These are phyloP conservation scores for Erodium moschatum DNA, from an alignment of 441 rosid species.

Conservation along the genomic window DNA sequence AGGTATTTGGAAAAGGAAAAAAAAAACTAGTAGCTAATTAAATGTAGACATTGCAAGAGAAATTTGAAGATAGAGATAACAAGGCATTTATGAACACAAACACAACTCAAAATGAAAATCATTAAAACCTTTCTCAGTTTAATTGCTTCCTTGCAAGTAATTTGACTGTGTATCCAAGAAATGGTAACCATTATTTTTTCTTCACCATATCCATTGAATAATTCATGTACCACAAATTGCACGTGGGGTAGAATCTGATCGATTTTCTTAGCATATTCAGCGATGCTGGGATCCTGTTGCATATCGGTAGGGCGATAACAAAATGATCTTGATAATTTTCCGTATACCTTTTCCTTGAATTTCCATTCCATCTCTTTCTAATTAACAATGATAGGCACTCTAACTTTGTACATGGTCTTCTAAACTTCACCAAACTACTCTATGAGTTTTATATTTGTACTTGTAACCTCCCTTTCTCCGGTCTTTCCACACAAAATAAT, in stretches of 20 bases:
- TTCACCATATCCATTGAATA: background rate
- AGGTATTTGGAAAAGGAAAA: background rate
- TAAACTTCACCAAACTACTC: too few relatives aligned
- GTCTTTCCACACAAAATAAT: background rate
- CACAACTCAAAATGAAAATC: background rate
- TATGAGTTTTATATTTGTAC: background rate
- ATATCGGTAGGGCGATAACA: background rate
- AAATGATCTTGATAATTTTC: background rate
- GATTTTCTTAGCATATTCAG: background rate
- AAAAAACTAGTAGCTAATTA: background rate
- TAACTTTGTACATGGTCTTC: too few relatives aligned
- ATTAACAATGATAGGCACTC: background rate
- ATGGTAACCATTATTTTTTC: background rate
- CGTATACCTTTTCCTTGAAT: background rate
- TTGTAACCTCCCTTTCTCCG: background rate
- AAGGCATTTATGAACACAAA: background rate
- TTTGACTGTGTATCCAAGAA: background rate
- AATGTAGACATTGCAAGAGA: background rate
- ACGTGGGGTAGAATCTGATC: background rate
- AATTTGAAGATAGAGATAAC: background rate
- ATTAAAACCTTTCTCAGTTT: background rate
- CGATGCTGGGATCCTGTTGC: background rate
- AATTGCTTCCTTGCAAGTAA: background rate
- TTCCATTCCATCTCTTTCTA: background rate
- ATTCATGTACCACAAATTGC: background rate